Base-by-base conservation (phyloP, 495 filamentous ascomycete genomes). In the Penicillium alfredii region DNA sequence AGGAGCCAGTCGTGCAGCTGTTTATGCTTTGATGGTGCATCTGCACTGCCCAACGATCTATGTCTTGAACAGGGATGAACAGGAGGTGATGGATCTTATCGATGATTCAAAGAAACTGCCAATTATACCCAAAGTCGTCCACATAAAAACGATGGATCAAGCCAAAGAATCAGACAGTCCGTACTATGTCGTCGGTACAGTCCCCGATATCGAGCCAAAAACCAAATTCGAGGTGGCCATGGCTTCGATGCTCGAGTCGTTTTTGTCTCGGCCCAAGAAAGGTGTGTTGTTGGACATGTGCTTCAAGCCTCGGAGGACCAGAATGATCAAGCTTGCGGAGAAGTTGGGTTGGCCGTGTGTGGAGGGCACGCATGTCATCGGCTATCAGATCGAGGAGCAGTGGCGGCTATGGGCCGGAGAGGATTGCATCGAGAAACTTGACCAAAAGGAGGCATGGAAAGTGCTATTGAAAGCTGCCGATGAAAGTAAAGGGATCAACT, bases 251-350 rank as follows among this genome's bases (percentile, higher is more conserved):
- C 49, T 72, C 8, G 63, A 77, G 47, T 55, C 59, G n/a, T 66
- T 83, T 37, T 49, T 78, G 18, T 47, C 44, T 2, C 22, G 45
- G 9, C 18, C 34, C 0, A 18, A 45, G 14, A 79, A 79, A 51
- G 81, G 80, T 0, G 73, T 71, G 4, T 66, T 84, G 33, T 51
- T 82, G 43, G 80, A 86, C 55, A 84, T 86, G 80, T 83, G 80
- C 56, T 84, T 82, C 49, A 79, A 83, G 44, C 80, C 81, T 1
- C 74, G 77, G 0, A 66, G 69, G 37, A 85, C 81, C 0, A 63
- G 63, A 37, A 70, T 81, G 37, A 71, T 68, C 1, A 64, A 55
- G 27, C 42, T 77, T 15, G 69, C 69, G 10, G 61, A 71, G 51
- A 53, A 53, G 4, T 48, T 65, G 8, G 78, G 72, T 4, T 84